These are phyloP conservation scores for Dentipellis fragilis DNA, from an alignment of 768 basidiomycete species.

Conservation along the genomic window DNA sequence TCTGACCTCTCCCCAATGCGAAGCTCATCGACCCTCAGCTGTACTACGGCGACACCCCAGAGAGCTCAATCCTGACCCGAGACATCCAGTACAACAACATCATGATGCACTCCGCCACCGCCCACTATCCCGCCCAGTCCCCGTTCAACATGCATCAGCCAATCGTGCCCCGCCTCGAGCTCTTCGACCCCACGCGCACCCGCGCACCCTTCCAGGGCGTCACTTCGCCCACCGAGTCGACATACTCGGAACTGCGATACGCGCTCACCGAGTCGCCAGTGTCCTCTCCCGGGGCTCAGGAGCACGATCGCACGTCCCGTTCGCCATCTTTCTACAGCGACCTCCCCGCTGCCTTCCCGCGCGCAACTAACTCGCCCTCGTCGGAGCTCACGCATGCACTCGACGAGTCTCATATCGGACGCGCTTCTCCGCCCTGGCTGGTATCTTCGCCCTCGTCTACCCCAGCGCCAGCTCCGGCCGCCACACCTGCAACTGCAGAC, in stretches of 20 bases:
- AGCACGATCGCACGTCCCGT: background rate
- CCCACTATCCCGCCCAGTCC: background rate
- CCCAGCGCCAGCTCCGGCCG: background rate
- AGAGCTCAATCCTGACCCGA: background rate
- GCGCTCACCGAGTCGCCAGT: background rate
- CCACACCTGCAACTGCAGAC: background rate
- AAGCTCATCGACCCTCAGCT: background rate
- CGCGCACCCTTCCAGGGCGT: background rate
- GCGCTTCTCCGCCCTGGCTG: background rate
- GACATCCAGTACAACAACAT: background rate
- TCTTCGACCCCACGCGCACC: background rate
- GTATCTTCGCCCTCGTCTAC: background rate
- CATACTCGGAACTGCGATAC: background rate
- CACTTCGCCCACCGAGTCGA: background rate
- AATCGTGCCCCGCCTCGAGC: background rate
- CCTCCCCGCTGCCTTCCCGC: background rate
- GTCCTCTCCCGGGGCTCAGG: background rate
- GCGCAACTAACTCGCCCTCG: background rate
- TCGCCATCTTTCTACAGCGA: too few species aligned
- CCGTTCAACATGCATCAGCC: background rate
- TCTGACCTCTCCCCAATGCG: background rate
- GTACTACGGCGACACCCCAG: background rate
- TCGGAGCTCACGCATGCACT: background rate
- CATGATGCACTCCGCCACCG: background rate
- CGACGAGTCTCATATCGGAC: background rate